Evolutionary conservation across 805 yeast genomes (phyloP), one percentile per base, ranked within the genome.

Genomic region (Zygoascus flipseniorum): DNA sequence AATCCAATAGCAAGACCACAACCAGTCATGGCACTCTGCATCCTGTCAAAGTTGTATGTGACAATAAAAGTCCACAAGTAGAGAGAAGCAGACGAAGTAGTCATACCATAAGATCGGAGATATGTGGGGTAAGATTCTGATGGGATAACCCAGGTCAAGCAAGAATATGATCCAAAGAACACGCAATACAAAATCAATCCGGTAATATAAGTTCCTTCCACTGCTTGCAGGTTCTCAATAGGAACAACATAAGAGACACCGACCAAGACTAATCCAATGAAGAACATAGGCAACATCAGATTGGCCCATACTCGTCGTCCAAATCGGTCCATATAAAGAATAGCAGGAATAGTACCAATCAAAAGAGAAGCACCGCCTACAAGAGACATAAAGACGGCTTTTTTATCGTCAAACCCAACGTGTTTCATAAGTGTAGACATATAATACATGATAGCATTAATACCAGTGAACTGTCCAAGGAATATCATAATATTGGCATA

Each of bases 71-170:
- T 72, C 81, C 85, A 81, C 58, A 82, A 69, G 71, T 80, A 82
- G 52, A 82, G 69, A 60, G 75, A 65, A 1, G 79, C 73, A 16
- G 81, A 74, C 61, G 82, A 74, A 51, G 78, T 75, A n/a, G 86
- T 79, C 83, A 81, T 80, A 59, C 86, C 86, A 53, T 77, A 69
- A 14, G 83, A 75, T 69, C 87, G 77, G 44, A 82, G 73, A 53
- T 77, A 74, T 56, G 79, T 69, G 41, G 79, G 79, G 63, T 78
- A 82, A n/a, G 78, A 76, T 63, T 82, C 86, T 5, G 86, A 74
- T 1, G 87, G 87, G 55, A 80, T 65, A 31, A 82, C 85, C 87
- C 86, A 82, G 0, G 86, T 81, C 61, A 82, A 72, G 58, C 82
- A 77, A 16, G 86, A 79, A 61, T 82, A 82, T 8, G 83, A 73